These are phyloP conservation scores for Nymphaea colorata DNA, from an alignment of 164 flowering plant genomes.

Conservation along the genomic window DNA sequence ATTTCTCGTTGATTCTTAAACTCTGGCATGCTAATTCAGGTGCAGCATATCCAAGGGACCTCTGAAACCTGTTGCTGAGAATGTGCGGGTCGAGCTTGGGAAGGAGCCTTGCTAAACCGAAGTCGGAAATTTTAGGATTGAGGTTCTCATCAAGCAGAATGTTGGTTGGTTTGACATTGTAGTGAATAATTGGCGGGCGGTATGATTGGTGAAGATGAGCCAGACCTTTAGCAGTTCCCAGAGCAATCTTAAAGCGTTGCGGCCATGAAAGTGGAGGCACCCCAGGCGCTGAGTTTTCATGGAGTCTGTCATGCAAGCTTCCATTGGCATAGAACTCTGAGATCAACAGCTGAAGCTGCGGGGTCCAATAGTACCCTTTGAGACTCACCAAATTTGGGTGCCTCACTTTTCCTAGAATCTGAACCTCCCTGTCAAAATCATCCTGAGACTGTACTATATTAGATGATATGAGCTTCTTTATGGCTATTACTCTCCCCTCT, in stretches of 20 bases:
- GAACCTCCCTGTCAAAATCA: constrained; percentile 81
- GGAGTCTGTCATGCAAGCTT: constrained; percentile 52
- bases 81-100: constrained; percentile 58
- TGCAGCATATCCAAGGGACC: constrained; percentile 77
- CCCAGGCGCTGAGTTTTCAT: constrained; percentile 13
- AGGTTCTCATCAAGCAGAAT: constrained; percentile 66
- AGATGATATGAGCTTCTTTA: constrained; percentile 56
- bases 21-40: constrained; percentile 92
- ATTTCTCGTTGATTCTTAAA: constrained; percentile 76
- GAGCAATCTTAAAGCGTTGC: constrained; percentile 50
- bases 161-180: constrained; percentile 83
- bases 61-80: constrained; percentile 18
- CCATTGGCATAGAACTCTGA: constrained; percentile 67
- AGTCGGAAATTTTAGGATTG: constrained; percentile 72
- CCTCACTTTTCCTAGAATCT: constrained; percentile 58
- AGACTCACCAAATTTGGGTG: constrained; percentile 61
- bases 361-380: constrained; percentile 59
- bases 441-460: constrained; percentile 53
- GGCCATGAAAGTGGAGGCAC: constrained; percentile 64
- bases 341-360: constrained; percentile 66
- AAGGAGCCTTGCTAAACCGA: constrained; percentile 69
- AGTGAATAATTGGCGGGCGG: constrained; percentile 76
- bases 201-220: constrained; percentile 75
- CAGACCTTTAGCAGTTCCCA: constrained; percentile 82
- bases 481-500: constrained; percentile 34